Evolutionary conservation across 2,329 filamentous ascomycete genomes (phyloP).

Genomic region (Furcasterigmium furcatum): DNA sequence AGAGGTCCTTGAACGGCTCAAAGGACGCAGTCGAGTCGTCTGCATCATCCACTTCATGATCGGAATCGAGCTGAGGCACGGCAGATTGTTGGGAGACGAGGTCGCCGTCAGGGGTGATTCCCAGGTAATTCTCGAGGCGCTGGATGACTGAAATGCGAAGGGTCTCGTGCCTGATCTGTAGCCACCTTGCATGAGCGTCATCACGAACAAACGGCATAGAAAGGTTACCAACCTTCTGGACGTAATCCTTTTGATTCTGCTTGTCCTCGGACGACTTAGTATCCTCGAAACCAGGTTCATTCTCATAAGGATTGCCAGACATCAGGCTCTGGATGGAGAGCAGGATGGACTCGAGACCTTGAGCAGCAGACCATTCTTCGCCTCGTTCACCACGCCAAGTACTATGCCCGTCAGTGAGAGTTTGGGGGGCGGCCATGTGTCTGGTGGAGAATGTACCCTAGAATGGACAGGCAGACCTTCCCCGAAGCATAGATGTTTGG

Average conservation of each 20-base stretch:
- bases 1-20: slow-evolving; percentile 85
- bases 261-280: slow-evolving; percentile 66
- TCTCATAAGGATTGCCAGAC: slow-evolving; percentile 91
- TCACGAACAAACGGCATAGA: too few relatives aligned
- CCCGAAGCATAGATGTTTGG: slow-evolving; percentile 93
- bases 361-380: slow-evolving; percentile 95
- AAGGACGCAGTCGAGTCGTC: slow-evolving; percentile 59
- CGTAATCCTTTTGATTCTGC: slow-evolving; percentile 70
- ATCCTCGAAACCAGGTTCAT: slow-evolving; percentile 90
- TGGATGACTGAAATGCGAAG: slow-evolving; percentile 83
- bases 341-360: slow-evolving; percentile 90
- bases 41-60: slow-evolving; percentile 45
- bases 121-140: slow-evolving; percentile 75
- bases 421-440: too few relatives aligned
- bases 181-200: too few relatives aligned
- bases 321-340: slow-evolving; percentile 96
- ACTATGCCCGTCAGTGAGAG: slow-evolving; percentile 37
- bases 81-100: slow-evolving; percentile 26
- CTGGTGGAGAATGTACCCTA: slow-evolving; percentile 64
- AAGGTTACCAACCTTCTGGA: slow-evolving; percentile 64
- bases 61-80: slow-evolving; percentile 32
- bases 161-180: slow-evolving; percentile 84
- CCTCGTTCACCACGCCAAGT: slow-evolving; percentile 91
- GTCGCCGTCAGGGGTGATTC: slow-evolving; percentile 53
- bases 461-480: slow-evolving; percentile 91